These are phyloP conservation scores for Pyrenula aspistea DNA, from an alignment of 495 filamentous ascomycete genomes.

Conservation along the genomic window DNA sequence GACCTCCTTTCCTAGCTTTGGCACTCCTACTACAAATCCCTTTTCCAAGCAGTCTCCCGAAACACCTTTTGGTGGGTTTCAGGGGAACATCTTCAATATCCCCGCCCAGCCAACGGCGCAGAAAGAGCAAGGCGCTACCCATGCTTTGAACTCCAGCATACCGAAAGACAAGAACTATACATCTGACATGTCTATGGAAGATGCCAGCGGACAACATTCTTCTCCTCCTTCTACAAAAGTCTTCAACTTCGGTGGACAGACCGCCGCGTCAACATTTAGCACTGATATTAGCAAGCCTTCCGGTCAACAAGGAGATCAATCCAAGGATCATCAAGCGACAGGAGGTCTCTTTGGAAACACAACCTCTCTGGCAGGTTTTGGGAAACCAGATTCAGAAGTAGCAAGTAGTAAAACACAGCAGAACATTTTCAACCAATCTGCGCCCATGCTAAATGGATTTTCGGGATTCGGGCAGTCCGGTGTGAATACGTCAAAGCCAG, in stretches of 20 bases:
- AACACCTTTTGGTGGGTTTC: background rate
- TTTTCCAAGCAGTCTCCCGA: background rate
- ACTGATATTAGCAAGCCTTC: background rate
- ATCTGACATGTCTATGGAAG: background rate
- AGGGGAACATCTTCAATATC: background rate
- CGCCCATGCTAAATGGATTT: background rate
- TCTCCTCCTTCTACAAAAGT: background rate
- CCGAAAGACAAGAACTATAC: background rate
- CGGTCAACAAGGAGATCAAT: background rate
- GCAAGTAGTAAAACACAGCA: background rate
- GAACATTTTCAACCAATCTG: background rate
- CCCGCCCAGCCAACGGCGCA: background rate
- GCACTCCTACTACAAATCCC: background rate
- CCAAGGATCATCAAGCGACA: background rate
- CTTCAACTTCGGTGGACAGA: background rate
- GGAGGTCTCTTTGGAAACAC: background rate
- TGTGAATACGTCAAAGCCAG: background rate
- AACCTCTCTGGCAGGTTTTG: background rate
- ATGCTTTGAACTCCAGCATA: background rate
- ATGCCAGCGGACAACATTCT: background rate
- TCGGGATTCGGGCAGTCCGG: background rate
- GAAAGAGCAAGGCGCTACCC: background rate
- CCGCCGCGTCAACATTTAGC: background rate
- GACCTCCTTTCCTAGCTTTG: background rate
- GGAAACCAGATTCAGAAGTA: background rate